Conservation (phyloP, 345 rosid species). For the Brassica juncea region DNA sequence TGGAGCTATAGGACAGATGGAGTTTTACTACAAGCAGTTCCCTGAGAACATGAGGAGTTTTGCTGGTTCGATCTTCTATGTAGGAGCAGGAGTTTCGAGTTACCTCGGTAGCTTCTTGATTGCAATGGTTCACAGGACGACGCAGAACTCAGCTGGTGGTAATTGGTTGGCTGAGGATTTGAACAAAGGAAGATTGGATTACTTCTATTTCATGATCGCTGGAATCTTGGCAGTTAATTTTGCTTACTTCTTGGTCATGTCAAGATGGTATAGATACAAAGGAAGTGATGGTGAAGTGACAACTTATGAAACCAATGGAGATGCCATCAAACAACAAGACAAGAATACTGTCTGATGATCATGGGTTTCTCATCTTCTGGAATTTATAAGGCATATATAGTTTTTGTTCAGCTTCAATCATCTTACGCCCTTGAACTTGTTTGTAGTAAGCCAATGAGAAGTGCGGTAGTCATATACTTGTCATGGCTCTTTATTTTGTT, state of each 20-base stretch:
- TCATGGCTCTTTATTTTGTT: background rate
- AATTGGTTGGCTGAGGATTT: constrained; percentile 47
- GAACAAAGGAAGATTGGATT: constrained; percentile 52
- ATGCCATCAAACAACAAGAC: constrained; percentile 29
- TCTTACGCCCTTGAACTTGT: constrained; percentile 8
- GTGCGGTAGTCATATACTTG: constrained; percentile 25
- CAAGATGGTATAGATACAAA: constrained; percentile 49
- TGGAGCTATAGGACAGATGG: constrained; percentile 46
- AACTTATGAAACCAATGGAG: constrained; percentile 23
- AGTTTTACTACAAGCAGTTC: constrained; percentile 58
- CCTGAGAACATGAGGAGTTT: constrained; percentile 61
- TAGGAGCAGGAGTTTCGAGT: constrained; percentile 42
- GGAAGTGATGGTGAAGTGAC: constrained; percentile 33
- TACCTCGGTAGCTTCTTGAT: constrained; percentile 45
- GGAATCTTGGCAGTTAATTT: constrained; percentile 39
- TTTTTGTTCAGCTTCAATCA: constrained; percentile 37
- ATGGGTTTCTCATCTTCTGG: background rate
- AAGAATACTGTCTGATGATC: constrained; percentile 32
- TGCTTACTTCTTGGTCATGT: constrained; percentile 37
- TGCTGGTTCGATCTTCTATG: constrained; percentile 42
- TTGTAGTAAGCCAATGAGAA: constrained; percentile 25
- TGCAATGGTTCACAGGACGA: constrained; percentile 34
- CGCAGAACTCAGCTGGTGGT: constrained; percentile 30
- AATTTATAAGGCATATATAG: constrained; percentile 22
- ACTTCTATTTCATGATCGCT: constrained; percentile 47